These are phyloP conservation scores for Picea abies DNA, from an alignment of 83 land plant species.

Conservation along the genomic window DNA sequence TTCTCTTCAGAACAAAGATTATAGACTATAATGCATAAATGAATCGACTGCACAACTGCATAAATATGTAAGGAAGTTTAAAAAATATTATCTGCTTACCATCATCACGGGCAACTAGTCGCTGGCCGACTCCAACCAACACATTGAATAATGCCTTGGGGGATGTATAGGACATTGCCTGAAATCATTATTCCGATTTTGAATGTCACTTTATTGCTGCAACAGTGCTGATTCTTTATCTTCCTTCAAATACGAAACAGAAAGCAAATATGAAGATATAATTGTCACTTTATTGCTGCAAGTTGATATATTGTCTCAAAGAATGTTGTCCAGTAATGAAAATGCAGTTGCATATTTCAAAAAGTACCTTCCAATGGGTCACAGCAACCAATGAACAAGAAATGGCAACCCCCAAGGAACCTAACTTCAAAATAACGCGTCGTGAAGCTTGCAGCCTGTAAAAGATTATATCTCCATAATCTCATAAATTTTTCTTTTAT, in stretches of 20 bases:
- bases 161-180: constrained; percentile 97
- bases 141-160: constrained; percentile 79
- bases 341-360: neutral
- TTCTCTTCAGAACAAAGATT: neutral
- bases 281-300: neutral
- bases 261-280: neutral
- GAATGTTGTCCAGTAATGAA: neutral
- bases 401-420: constrained; percentile 77
- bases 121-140: constrained; percentile 53
- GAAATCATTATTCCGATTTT: constrained; percentile 9
- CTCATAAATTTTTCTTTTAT: neutral
- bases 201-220: neutral
- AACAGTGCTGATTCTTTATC: neutral
- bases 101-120: constrained; percentile 53
- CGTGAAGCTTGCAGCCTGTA: constrained; percentile 75
- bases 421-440: constrained; percentile 78
- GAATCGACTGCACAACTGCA: neutral
- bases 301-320: neutral
- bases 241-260: neutral
- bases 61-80: neutral
- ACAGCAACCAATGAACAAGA: constrained; percentile 65
- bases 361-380: constrained; percentile 85
- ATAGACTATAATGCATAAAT: constrained; percentile 2
- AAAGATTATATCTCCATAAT: constrained; percentile 30
- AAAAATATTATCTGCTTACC: constrained; percentile 32